Evolutionary conservation across 1,284 basidiomycete species (phyloP), one percentile per base, ranked within the genome.

Genomic region (Heterobasidion parviporum): DNA sequence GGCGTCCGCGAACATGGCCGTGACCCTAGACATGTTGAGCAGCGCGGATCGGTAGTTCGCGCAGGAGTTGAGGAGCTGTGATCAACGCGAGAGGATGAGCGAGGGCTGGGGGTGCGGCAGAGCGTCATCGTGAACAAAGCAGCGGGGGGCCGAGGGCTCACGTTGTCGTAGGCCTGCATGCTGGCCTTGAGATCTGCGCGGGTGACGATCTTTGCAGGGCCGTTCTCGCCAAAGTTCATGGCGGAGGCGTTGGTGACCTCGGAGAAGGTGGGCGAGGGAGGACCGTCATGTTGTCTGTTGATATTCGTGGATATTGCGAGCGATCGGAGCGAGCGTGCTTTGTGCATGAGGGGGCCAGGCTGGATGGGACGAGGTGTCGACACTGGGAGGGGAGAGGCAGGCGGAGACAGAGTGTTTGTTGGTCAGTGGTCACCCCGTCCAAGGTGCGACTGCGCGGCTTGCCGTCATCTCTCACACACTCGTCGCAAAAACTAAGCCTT

Each of bases 11-110:
- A 98, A 91, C 3, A 82, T 80, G 45, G 92, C 90, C 5, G 92
- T 93, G 9, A 88, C 92, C 59, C 82, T 83, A 14, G 92, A 90
- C 81, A 98, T 87, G 50, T 83, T 80, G 56, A 94, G 72, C 61
- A 98, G 79, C 33, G 92, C 89, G 41, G 85, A 77, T 51, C 94
- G 90, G 74, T 96, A 98, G 54, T 80, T 81, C 53, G 92, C 87
- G 60, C 89, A 90, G 49, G 85, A 81, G 60, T 72, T 80, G 72
- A 97, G 81, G 52, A 97, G 77, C 85, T 94, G 63, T 48, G 48
- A 18, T 14, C 12, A 35, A 35, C 16, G 8, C 41, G 36, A 38
- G 41, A n/a, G 15, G 50, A 38, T 18, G 35, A 52, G 38, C 16
- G 8, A 20, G 18, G 32, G 38, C 26, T 26, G 26, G 26, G 6